Percentiles rank a stretch among this genome's conserved stretches.
phyloP scores from a whole-genome alignment of 2,329 filamentous ascomycete species.

The Didymella lethalis region DNA sequence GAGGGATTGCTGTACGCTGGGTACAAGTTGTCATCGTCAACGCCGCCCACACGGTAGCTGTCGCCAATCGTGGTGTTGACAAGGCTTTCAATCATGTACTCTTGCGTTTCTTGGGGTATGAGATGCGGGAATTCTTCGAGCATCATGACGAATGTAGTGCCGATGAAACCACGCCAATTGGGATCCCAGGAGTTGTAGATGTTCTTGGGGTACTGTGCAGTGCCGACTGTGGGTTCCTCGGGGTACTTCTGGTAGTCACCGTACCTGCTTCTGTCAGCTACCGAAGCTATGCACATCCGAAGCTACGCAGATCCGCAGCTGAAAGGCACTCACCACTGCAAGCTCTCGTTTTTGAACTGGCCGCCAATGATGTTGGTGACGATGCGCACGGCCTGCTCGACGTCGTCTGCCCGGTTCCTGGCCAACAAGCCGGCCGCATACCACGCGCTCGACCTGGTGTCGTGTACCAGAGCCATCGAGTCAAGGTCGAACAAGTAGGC shows the following conservation, averaged over 20 bases:
- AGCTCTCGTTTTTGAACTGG: constrained; percentile 61
- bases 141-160: constrained; percentile 65
- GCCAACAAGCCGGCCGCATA: constrained; percentile 67
- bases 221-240: constrained; percentile 66
- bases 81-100: constrained; percentile 62
- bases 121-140: constrained; percentile 66
- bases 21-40: constrained; percentile 68
- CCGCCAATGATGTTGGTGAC: constrained; percentile 62
- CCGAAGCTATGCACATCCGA: background rate
- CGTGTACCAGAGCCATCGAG: constrained; percentile 60
- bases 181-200: constrained; percentile 69
- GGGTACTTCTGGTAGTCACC: constrained; percentile 64
- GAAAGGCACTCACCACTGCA: constrained; percentile 61
- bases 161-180: constrained; percentile 71
- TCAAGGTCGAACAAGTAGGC: constrained; percentile 64
- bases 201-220: constrained; percentile 56
- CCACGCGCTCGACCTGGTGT: constrained; percentile 66
- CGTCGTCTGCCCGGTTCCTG: constrained; percentile 61
- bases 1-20: constrained; percentile 67
- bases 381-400: constrained; percentile 61
- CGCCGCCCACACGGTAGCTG: constrained; percentile 66
- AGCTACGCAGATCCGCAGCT: too few species aligned
- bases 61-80: constrained; percentile 66
- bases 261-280: constrained; percentile 41
- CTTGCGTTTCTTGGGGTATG: constrained; percentile 50